phyloP scores from a whole-genome alignment of 345 rosid species.

The Citrus glauca region DNA sequence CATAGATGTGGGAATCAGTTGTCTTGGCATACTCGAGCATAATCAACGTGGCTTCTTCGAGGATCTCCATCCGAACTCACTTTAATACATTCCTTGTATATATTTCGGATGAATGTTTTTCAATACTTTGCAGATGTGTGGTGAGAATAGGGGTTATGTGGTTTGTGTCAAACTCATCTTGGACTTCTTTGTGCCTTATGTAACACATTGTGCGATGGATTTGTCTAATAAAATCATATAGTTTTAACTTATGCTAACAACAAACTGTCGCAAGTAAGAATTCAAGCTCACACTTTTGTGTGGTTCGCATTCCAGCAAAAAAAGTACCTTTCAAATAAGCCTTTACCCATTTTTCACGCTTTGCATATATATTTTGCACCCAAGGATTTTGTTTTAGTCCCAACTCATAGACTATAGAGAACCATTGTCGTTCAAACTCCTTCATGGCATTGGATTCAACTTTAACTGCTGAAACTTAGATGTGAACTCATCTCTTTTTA shows the following conservation, averaged over 20 bases:
- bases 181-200: neutral
- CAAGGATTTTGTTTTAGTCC: neutral
- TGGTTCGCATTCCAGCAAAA: accelerated
- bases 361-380: neutral
- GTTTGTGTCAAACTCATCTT: neutral
- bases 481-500: neutral
- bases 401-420: neutral
- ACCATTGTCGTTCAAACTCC: no score
- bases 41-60: neutral
- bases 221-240: no score
- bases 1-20: no score
- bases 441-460: neutral
- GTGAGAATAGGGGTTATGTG: no score
- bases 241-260: no score
- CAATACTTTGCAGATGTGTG: neutral
- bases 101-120: neutral
- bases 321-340: neutral
- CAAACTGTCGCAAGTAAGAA: no score
- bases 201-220: neutral
- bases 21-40: no score
- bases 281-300: no score
- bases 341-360: neutral
- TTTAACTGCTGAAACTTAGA: accelerated
- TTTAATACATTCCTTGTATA: neutral
- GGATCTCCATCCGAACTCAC: neutral